Evolutionary conservation across 2,329 filamentous ascomycete genomes (phyloP).

Genomic region (Claviceps pusilla): DNA sequence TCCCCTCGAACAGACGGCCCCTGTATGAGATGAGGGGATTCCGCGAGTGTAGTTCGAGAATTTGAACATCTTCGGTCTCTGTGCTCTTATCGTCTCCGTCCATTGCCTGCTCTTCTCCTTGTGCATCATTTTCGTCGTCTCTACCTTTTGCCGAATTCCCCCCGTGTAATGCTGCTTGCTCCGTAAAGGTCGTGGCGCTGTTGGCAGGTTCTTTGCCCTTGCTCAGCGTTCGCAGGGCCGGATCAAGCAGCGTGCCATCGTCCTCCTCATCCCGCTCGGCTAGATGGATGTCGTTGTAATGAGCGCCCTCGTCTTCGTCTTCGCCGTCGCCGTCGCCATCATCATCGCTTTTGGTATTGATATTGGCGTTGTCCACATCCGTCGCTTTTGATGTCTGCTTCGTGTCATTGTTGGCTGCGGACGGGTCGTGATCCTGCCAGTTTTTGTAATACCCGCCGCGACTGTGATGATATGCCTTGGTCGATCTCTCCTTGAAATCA

Average conservation of each 20-base stretch:
- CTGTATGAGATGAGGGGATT: slow-evolving; percentile 70
- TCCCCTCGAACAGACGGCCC: slow-evolving; percentile 61
- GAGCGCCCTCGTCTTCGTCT: slow-evolving; percentile 6
- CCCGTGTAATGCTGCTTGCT: neutral
- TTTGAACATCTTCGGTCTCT: slow-evolving; percentile 43
- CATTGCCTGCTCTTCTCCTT: slow-evolving; percentile 1
- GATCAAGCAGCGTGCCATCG: slow-evolving; percentile 5
- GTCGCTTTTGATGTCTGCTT: slow-evolving; percentile 14
- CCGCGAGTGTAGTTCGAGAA: slow-evolving; percentile 64
- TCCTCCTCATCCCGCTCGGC: slow-evolving; percentile 1
- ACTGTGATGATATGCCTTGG: slow-evolving; percentile 22
- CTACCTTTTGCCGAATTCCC: neutral
- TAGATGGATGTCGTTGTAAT: neutral
- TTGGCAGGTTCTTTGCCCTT: slow-evolving; percentile 8
- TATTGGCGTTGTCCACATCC: slow-evolving; percentile 17
- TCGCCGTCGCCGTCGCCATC: slow-evolving; percentile 9
- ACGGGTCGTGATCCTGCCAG: slow-evolving; percentile 18
- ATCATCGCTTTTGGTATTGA: slow-evolving; percentile 13
- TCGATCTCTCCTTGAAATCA: slow-evolving; percentile 35
- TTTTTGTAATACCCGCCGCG: slow-evolving; percentile 33
- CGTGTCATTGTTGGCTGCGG: slow-evolving; percentile 14
- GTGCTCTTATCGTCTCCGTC: slow-evolving; percentile 1
- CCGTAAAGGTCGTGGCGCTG: neutral
- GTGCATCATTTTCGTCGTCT: neutral
- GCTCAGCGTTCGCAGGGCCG: slow-evolving; percentile 2